These are phyloP conservation scores for Pilobolus umbonatus DNA, from an alignment of 192 early-diverging fungal species.

Conservation along the genomic window DNA sequence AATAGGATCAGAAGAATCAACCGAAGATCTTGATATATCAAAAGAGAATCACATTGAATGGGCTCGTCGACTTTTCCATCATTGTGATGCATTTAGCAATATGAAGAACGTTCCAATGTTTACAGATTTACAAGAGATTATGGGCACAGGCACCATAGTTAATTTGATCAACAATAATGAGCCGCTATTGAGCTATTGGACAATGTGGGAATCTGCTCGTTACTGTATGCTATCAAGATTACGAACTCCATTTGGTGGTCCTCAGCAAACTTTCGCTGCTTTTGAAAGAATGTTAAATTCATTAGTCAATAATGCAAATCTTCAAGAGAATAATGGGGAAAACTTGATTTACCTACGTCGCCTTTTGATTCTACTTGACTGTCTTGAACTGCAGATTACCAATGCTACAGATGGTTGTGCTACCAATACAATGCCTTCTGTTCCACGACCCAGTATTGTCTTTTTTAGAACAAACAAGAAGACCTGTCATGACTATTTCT, in stretches of 20 bases:
- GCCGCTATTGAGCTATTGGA: constrained; percentile 59
- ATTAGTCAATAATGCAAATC: constrained; percentile 13
- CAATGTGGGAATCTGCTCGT: constrained; percentile 68
- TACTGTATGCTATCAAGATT: constrained; percentile 69
- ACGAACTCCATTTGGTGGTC: constrained; percentile 70
- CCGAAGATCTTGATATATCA: not conserved
- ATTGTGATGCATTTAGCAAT: constrained; percentile 39
- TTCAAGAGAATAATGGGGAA: not conserved
- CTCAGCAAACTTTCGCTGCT: constrained; percentile 57
- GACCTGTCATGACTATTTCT: constrained; percentile 78
- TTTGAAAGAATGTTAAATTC: constrained; percentile 42
- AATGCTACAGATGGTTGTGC: constrained; percentile 59
- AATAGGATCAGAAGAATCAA: constrained; percentile 3
- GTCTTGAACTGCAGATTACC: constrained; percentile 69
- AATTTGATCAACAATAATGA: constrained; percentile 13
- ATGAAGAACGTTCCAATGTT: constrained; percentile 9
- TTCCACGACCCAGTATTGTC: constrained; percentile 55
- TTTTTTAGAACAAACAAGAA: constrained; percentile 72
- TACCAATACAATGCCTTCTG: constrained; percentile 46
- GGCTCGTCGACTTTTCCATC: constrained; percentile 52
- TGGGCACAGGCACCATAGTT: not conserved
- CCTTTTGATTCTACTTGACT: constrained; percentile 57
- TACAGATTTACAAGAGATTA: constrained; percentile 9
- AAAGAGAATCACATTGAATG: constrained; percentile 31
- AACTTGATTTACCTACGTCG: constrained; percentile 33